Evolutionary conservation across 129 eudicot genomes (phyloP).

Genomic region (Ambrosia artemisiifolia): DNA sequence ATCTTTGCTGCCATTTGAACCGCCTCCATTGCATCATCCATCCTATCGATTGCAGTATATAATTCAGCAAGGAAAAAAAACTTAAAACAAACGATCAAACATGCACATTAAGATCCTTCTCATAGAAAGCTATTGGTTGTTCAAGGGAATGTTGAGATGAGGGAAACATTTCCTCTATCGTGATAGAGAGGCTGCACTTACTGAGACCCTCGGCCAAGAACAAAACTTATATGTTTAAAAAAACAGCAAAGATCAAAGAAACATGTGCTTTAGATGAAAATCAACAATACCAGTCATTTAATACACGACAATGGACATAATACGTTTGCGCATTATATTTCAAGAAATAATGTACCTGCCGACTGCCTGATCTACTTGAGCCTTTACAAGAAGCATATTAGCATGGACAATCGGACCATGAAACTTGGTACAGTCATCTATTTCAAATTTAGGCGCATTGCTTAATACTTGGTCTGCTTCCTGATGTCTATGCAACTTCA

Average conservation of each 20-base stretch:
- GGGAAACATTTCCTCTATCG: no score
- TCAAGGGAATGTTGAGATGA: no score
- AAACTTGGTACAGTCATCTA: conserved; percentile 62
- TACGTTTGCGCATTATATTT: background rate
- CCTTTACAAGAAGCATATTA: conserved; percentile 47
- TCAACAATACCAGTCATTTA: background rate
- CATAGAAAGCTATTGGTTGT: no score
- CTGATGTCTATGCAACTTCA: conserved; percentile 72
- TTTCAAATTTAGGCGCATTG: conserved; percentile 62
- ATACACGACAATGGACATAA: background rate
- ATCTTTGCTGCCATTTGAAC: conserved; percentile 60
- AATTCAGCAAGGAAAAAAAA: background rate
- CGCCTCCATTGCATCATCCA: conserved; percentile 67
- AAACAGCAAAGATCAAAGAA: no score
- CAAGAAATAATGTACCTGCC: conserved; percentile 47
- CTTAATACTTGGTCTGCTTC: conserved; percentile 61
- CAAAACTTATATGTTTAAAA: no score
- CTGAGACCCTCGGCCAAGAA: no score
- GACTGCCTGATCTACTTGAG: conserved; percentile 64
- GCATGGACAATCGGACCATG: conserved; percentile 70
- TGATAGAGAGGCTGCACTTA: no score
- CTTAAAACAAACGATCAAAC: background rate
- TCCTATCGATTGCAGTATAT: conserved; percentile 28
- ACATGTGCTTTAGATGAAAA: background rate
- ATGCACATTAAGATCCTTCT: no score